Conservation (phyloP, 1,284 basidiomycete genomes). For the Chondrostereum purpureum region DNA sequence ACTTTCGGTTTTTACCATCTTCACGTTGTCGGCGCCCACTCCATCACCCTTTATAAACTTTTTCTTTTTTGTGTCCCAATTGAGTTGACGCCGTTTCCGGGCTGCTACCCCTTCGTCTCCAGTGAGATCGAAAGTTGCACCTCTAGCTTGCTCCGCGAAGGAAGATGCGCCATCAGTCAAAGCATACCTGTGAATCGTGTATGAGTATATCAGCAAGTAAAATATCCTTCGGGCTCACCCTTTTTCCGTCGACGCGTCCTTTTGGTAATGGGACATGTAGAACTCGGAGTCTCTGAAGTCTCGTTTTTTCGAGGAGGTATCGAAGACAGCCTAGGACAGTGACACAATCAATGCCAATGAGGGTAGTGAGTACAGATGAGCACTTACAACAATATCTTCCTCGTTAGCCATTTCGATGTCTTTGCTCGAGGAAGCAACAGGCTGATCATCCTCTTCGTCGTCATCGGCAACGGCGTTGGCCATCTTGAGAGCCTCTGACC, state of each 20-base stretch:
- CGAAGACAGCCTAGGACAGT: slow-evolving; percentile 68
- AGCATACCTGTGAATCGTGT: slow-evolving; percentile 59
- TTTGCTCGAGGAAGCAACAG: slow-evolving; percentile 19
- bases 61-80: slow-evolving; percentile 97
- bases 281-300: slow-evolving; percentile 78
- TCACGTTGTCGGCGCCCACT: slow-evolving; percentile 87
- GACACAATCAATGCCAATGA: slow-evolving; percentile 2
- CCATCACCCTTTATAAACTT: slow-evolving; percentile 87
- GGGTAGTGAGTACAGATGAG: slow-evolving; percentile 4
- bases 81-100: slow-evolving; percentile 62
- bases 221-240: slow-evolving; percentile 48
- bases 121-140: slow-evolving; percentile 78
- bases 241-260: slow-evolving; percentile 80
- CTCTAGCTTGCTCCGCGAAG: slow-evolving; percentile 81
- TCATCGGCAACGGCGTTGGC: slow-evolving; percentile 27
- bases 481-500: slow-evolving; percentile 32
- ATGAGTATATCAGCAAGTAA: slow-evolving; percentile 6
- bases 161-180: slow-evolving; percentile 78
- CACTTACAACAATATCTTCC: slow-evolving; percentile 63
- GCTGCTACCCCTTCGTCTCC: slow-evolving; percentile 71
- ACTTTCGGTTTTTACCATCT: slow-evolving; percentile 90
- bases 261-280: slow-evolving; percentile 89
- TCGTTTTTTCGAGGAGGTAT: slow-evolving; percentile 44
- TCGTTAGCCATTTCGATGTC: slow-evolving; percentile 70
- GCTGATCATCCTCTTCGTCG: slow-evolving; percentile 28